Base-by-base conservation (phyloP, 257 asterid genomes). In the Penstemon barbatus region DNA sequence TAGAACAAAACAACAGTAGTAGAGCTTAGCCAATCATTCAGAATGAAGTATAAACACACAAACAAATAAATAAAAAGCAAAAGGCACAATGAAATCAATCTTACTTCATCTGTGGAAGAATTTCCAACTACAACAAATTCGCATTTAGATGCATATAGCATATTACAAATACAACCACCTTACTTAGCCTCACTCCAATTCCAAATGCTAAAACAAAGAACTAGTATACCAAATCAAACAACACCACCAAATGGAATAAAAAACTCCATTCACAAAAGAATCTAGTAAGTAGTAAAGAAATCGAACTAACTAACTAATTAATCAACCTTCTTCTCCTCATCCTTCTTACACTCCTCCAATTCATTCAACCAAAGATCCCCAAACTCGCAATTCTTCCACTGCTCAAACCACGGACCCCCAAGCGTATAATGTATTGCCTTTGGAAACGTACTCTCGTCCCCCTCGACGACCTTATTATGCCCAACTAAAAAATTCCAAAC, bases 341-440 rank as follows among this genome's bases (percentile, higher is more conserved):
- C 69, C 77, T 78, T 78, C 64, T 85, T 65, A 37, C 59, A 87
- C 71, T 85, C 98, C 53, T 85, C 87, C 80, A 89, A 79, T 76
- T 89, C 95, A 58, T 77, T 81, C 81, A 91, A 65, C 98, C 98
- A 91, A 45, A 91, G 65, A 77, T 84, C 90, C 48, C 88, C 95
- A 77, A 91, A 89, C 76, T 87, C 95, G 44, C 98, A 91, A 78
- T 87, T 94, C 80, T 84, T 89, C 94, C 95, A 91, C 53, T 85
- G 89, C 78, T 91, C 95, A 15, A 91, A 91, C 98, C 98, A 91
- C 6, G 98, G 98, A 4, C 98, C 98, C 0, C 96, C 98, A 25
- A 83, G 85, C 3, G 95, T 91, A 52, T 89, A 89, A 79, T 91
- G 98, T 44, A 91, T 81, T 0, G 96, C 91, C 78, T 78, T 91